A percentile compares a stretch with the other conserved stretches of the same genome.
Evolutionary conservation across 2,329 filamentous ascomycete species (phyloP).

Genomic region (Hymenoscyphus fructigenus): DNA sequence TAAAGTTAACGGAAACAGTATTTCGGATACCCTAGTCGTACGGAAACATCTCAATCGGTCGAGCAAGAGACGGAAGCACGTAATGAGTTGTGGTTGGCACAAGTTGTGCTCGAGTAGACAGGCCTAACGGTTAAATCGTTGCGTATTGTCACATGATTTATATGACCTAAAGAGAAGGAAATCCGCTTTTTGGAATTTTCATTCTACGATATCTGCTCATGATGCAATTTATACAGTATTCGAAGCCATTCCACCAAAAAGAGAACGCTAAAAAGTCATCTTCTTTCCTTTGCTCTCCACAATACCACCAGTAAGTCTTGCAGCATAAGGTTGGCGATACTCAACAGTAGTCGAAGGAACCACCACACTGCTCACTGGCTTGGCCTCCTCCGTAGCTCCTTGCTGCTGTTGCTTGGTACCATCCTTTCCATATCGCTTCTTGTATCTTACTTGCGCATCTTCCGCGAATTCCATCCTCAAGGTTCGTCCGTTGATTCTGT

Average conservation of each 20-base stretch:
- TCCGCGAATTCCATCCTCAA: conserved; percentile 92
- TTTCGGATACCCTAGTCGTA: no score
- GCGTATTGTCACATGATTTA: no score
- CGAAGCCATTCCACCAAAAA: no score
- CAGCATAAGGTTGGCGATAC: conserved; percentile 47
- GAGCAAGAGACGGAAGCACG: no score
- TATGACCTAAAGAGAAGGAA: no score
- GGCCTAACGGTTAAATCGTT: no score
- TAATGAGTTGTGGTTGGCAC: no score
- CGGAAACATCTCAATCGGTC: no score
- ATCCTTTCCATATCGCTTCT: conserved; percentile 87
- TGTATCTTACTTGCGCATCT: conserved; percentile 83
- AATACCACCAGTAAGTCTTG: conserved; percentile 75
- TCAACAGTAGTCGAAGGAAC: conserved; percentile 42
- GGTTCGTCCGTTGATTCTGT: conserved; percentile 74
- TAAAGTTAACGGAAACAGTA: no score
- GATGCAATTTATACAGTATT: conserved; percentile 1
- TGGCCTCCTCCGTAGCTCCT: conserved; percentile 27
- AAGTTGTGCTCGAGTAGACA: no score
- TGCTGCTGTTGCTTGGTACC: conserved; percentile 43
- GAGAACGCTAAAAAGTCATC: conserved; percentile 78
- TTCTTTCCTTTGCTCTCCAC: conserved; percentile 79
- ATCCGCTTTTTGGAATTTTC: neutral
- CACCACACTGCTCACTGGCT: conserved; percentile 31
- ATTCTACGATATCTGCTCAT: neutral